Base-by-base conservation (phyloP, 2,329 filamentous ascomycete species). In the Elsinoe perseae region DNA sequence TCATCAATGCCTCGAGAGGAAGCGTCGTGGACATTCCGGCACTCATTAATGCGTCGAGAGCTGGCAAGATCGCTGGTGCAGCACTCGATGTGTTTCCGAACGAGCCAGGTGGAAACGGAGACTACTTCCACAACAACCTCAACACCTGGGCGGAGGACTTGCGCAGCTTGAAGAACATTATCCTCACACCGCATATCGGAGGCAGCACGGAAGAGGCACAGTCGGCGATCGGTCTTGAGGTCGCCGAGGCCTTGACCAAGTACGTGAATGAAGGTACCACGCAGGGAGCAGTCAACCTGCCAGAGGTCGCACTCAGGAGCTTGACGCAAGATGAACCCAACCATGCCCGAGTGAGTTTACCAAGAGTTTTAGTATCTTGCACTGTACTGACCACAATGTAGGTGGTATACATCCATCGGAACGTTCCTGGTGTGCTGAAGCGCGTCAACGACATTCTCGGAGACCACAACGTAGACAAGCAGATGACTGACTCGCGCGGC, bases 151-250 rank as follows among this genome's bases (percentile, higher is more conserved):
- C 83, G 25, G 84, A 91, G 66, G 91, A 96, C 60, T 81, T 98
- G 48, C 83, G 89, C 55, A 80, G 80, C 54, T 77, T 97, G 59
- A 93, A 85, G 74, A 98, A 98, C 75, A 78, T 98, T 63, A 95
- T 98, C 64, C 79, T 98, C 50, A 95, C 92, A 1, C 93, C 93
- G 20, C 93, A 98, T 71, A 97, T 98, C 67, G 93, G 93, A 64
- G 93, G 93, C 56, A 95, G 89, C 72, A 98, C 93, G 0, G 93
- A 98, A 73, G 93, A 98, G 74, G 93, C 93, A 4, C 93, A 98
- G 75, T 85, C 88, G 58, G 92, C 93, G 14, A 98, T 98, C 69
- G 93, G 93, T 64, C 80, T 95, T 42, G 93, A 98, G 77, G 93
- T 98, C 58, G 84, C 82, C 61, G 86, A 93, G 48, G 87, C 91